phyloP scores from a whole-genome alignment of 2,329 filamentous ascomycete genomes.

The Colletotrichum tofieldiae region DNA sequence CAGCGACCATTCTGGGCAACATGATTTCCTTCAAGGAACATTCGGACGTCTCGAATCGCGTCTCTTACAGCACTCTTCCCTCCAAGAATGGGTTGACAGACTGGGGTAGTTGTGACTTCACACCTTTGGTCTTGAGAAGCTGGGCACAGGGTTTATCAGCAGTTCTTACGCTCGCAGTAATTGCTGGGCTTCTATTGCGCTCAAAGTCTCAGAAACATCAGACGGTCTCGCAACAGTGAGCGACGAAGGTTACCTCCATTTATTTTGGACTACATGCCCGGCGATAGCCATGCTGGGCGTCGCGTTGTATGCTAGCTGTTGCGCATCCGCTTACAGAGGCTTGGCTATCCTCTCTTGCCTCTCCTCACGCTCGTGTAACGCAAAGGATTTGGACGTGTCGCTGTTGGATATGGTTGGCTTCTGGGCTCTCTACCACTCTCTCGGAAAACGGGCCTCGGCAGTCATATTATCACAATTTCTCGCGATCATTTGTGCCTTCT shows the following conservation, averaged over 20 bases:
- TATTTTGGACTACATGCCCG: conserved; percentile 29
- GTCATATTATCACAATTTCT: conserved; percentile 11
- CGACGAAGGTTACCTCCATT: conserved; percentile 16
- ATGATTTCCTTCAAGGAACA: conserved; percentile 17
- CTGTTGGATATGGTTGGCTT: conserved; percentile 27
- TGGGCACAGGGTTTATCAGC: conserved; percentile 1
- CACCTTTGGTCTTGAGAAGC: conserved; percentile 13
- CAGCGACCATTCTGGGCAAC: conserved; percentile 24
- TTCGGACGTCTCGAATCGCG: neutral
- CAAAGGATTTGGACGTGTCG: conserved; percentile 4
- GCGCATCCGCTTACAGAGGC: conserved; percentile 1
- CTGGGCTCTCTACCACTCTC: neutral
- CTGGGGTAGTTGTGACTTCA: conserved; percentile 20
- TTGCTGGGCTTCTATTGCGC: conserved; percentile 9
- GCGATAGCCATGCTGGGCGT: conserved; percentile 25
- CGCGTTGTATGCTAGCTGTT: conserved; percentile 18
- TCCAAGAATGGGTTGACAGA: neutral
- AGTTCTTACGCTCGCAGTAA: conserved; percentile 9
- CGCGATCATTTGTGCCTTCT: conserved; percentile 7
- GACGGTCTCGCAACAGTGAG: conserved; percentile 21
- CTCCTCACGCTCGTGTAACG: neutral
- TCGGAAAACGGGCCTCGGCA: conserved; percentile 2
- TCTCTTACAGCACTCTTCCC: neutral
- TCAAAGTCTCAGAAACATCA: neutral
- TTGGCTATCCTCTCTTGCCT: conserved; percentile 17